Conservation (phyloP, 73 alveolate species). For the Uronychia binucleata region DNA sequence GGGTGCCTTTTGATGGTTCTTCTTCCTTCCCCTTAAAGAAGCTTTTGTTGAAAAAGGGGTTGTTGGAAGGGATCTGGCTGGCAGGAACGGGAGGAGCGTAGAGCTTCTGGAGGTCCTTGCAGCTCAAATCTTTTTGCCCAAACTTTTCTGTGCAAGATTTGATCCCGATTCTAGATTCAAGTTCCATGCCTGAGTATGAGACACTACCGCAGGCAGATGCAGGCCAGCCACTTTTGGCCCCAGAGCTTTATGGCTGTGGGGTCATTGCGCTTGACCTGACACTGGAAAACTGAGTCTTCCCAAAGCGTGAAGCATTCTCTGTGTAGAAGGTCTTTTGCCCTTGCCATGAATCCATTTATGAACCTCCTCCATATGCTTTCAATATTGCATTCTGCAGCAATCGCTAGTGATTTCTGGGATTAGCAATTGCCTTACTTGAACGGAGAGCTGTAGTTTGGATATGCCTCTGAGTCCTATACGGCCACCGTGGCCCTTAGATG, state of each 20-base stretch:
- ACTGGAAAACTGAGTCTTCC: neutral
- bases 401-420: neutral
- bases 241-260: neutral
- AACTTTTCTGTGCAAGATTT: too few species aligned
- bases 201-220: too few species aligned
- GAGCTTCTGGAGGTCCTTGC: conserved; percentile 26
- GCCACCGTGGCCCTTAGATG: too few species aligned
- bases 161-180: too few species aligned
- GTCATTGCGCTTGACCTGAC: neutral
- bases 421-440: neutral
- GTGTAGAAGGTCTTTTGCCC: too few species aligned
- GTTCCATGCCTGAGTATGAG: too few species aligned
- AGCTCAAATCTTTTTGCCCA: neutral
- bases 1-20: too few species aligned
- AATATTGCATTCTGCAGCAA: neutral
- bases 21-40: neutral
- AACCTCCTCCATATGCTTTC: neutral
- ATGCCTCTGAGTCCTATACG: too few species aligned
- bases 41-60: conserved; percentile 43
- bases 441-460: neutral
- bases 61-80: conserved; percentile 42
- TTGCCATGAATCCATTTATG: neutral
- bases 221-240: too few species aligned
- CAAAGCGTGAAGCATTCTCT: neutral
- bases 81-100: conserved; percentile 37